These are phyloP conservation scores for Eremothecium sinecaudum DNA, from an alignment of 1,139 yeast species.

Conservation along the genomic window DNA sequence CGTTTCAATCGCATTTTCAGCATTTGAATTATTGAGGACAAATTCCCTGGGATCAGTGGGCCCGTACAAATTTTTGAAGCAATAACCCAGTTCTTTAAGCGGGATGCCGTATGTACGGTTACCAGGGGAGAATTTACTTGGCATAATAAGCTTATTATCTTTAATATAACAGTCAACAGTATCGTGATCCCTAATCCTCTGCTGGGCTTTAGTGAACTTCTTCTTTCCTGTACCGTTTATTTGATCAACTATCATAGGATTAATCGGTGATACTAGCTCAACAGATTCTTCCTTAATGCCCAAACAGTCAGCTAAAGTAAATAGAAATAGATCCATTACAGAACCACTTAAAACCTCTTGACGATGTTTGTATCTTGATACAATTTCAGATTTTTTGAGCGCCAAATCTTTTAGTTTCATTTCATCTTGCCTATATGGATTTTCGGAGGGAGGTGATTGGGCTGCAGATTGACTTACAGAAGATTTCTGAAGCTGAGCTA, in stretches of 20 bases:
- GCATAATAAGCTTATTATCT: constrained; percentile 24
- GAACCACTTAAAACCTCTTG: constrained; percentile 27
- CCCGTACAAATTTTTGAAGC: constrained; percentile 18
- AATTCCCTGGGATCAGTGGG: constrained; percentile 13
- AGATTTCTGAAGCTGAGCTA: constrained; percentile 4
- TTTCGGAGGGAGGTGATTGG: constrained; percentile 10
- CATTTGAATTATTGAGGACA: constrained; percentile 10
- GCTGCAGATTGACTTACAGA: constrained; percentile 12
- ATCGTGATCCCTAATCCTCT: constrained; percentile 29
- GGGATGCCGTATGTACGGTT: constrained; percentile 13
- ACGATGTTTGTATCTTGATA: constrained; percentile 29
- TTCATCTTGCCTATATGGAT: constrained; percentile 28
- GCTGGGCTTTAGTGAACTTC: constrained; percentile 32
- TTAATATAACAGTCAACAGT: constrained; percentile 19
- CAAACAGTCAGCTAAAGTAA: constrained; percentile 28
- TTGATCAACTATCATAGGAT: constrained; percentile 22
- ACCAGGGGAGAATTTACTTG: constrained; percentile 19
- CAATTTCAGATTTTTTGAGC: constrained; percentile 25
- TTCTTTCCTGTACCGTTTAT: constrained; percentile 30
- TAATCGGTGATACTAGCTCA: constrained; percentile 23
- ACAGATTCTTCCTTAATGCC: constrained; percentile 25
- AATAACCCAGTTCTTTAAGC: constrained; percentile 14
- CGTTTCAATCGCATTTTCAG: constrained; percentile 5
- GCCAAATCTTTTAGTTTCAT: constrained; percentile 21
- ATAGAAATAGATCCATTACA: constrained; percentile 27